These are phyloP conservation scores for Juncus inflexus DNA, from an alignment of 176 grass and related monocot species.

Conservation along the genomic window DNA sequence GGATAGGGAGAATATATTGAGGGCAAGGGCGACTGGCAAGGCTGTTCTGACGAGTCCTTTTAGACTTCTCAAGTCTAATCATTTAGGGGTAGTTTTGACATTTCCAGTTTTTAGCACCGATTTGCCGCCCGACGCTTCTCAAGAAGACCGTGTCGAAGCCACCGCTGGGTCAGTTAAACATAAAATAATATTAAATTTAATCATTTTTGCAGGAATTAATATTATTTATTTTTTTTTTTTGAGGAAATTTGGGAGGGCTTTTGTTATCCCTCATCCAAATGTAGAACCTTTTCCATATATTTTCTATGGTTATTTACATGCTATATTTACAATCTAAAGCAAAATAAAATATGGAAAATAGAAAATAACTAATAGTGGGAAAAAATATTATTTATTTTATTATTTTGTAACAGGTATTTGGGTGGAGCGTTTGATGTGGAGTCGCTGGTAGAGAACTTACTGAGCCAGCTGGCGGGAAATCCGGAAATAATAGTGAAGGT, in stretches of 20 bases:
- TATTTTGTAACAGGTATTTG: slow-evolving; percentile 51
- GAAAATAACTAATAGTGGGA: no score
- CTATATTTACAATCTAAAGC: no score
- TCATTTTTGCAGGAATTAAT: neutral
- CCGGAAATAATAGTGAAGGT: slow-evolving; percentile 96
- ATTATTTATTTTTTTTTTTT: no score
- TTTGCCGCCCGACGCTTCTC: slow-evolving; percentile 40
- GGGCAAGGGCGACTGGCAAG: slow-evolving; percentile 70
- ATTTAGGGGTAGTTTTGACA: slow-evolving; percentile 89
- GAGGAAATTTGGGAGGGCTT: no score
- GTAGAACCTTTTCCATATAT: no score
- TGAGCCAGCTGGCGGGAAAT: slow-evolving; percentile 86
- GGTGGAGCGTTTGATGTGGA: slow-evolving; percentile 98
- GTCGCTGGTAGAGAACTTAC: slow-evolving; percentile 87
- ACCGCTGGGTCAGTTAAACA: slow-evolving; percentile 58
- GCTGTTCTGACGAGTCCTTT: slow-evolving; percentile 87
- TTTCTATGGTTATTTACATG: no score
- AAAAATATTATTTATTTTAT: neutral
- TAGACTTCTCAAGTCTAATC: slow-evolving; percentile 66
- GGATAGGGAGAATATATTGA: slow-evolving; percentile 85
- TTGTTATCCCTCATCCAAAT: no score
- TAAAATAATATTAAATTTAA: neutral
- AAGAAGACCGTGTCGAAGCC: slow-evolving; percentile 69
- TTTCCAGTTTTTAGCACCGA: slow-evolving; percentile 78
- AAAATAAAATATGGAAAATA: no score